Evolutionary conservation across 2,329 filamentous ascomycete species (phyloP).

Genomic region (Penicillium griseofulvum): DNA sequence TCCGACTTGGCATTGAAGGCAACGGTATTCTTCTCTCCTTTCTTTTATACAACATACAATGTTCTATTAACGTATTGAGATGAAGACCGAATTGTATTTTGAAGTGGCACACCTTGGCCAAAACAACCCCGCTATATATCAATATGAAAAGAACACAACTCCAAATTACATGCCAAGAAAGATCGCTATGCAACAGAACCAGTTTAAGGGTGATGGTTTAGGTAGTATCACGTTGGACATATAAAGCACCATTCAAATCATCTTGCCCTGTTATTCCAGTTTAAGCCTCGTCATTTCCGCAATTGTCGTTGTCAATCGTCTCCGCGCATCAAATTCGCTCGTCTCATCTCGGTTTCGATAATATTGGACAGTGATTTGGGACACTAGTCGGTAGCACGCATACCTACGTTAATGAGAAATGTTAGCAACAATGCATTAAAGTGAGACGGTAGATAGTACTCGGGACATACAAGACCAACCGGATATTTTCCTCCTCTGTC

Average conservation of each 20-base stretch:
- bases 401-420: slow-evolving; percentile 28
- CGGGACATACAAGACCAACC: slow-evolving; percentile 36
- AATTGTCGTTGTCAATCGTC: slow-evolving; percentile 33
- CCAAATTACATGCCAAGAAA: slow-evolving; percentile 13
- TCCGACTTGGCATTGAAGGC: slow-evolving; percentile 1
- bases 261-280: slow-evolving; percentile 1
- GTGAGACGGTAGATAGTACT: not conserved
- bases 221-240: slow-evolving; percentile 5
- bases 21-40: not conserved
- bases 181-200: not conserved
- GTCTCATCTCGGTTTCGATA: slow-evolving; percentile 37
- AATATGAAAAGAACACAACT: not conserved
- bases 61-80: too few relatives aligned
- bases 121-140: not conserved
- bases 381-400: slow-evolving; percentile 39
- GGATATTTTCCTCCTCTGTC: slow-evolving; percentile 27
- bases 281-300: slow-evolving; percentile 28
- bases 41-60: too few relatives aligned
- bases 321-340: slow-evolving; percentile 39
- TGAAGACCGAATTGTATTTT: not conserved
- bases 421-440: not conserved
- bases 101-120: not conserved
- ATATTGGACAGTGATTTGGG: slow-evolving; percentile 39
- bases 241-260: slow-evolving; percentile 1
- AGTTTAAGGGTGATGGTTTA: not conserved